These are phyloP conservation scores for Ilex asprella DNA, from an alignment of 257 asterid species.

Conservation along the genomic window DNA sequence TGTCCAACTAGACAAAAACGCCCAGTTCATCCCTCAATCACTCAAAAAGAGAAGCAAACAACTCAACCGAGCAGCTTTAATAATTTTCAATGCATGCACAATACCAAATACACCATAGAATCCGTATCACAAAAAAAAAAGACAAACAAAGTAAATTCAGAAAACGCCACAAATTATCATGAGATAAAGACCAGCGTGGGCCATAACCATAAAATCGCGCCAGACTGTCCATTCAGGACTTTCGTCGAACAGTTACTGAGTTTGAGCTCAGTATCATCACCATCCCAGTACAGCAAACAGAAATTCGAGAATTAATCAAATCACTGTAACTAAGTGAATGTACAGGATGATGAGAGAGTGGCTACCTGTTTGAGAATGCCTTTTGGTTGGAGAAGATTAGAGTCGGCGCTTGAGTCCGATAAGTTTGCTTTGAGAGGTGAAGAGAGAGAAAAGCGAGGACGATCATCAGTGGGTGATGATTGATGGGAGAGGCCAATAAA, in stretches of 20 bases:
- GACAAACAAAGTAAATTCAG: background rate
- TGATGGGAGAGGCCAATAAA: slow-evolving; percentile 21
- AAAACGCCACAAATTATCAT: background rate
- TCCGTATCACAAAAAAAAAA: background rate
- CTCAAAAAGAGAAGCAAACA: no score
- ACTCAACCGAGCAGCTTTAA: no score
- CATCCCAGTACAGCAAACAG: background rate
- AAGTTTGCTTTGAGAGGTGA: slow-evolving; percentile 5
- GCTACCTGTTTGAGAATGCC: slow-evolving; percentile 33
- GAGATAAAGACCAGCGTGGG: no score
- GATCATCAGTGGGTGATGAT: slow-evolving; percentile 16
- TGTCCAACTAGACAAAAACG: background rate
- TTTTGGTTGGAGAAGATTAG: slow-evolving; percentile 25
- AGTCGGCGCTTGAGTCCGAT: slow-evolving; percentile 1
- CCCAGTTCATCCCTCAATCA: background rate
- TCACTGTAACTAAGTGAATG: no score
- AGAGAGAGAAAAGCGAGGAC: slow-evolving; percentile 12
- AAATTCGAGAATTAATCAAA: background rate
- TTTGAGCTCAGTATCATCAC: slow-evolving; percentile 3
- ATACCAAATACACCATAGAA: background rate
- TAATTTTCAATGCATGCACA: background rate
- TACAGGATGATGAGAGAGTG: background rate
- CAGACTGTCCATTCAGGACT: slow-evolving; percentile 20
- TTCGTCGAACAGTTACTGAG: slow-evolving; percentile 43
- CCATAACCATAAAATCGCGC: background rate